Conservation (phyloP, 2,329 filamentous ascomycete species). For the Ophiostoma novo-ulmi region DNA sequence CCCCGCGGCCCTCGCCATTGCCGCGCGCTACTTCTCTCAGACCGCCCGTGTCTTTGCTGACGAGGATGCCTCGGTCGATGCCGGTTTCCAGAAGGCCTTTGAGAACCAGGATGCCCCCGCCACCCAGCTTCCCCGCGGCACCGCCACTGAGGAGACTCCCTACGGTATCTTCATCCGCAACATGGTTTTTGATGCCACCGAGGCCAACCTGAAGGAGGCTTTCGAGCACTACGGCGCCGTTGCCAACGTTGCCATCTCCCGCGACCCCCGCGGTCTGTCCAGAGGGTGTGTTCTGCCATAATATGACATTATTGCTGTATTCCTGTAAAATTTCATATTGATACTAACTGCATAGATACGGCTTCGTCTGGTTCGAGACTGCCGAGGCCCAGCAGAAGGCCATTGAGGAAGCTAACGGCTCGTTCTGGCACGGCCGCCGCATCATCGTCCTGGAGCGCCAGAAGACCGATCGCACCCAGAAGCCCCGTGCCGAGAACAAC, state of each 20-base stretch:
- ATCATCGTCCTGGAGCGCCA: constrained; percentile 31
- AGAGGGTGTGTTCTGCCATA: constrained; percentile 32
- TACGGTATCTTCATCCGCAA: constrained; percentile 35
- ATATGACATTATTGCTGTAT: neutral
- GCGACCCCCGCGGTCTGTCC: constrained; percentile 36
- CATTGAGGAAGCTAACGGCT: constrained; percentile 32
- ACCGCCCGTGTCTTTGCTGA: constrained; percentile 27
- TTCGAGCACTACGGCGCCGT: constrained; percentile 35
- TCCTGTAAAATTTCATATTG: too few species aligned
- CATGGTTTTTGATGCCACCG: constrained; percentile 36
- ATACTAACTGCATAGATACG: constrained; percentile 30
- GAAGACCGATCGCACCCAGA: neutral
- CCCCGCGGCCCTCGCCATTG: constrained; percentile 20
- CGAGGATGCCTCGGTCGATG: constrained; percentile 18
- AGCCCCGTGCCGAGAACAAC: neutral
- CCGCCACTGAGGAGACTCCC: constrained; percentile 24
- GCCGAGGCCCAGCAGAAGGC: constrained; percentile 30
- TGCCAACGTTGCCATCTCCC: constrained; percentile 29
- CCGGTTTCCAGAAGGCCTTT: neutral
- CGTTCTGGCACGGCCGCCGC: constrained; percentile 39
- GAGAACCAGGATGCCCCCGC: neutral
- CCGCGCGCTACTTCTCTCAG: constrained; percentile 35
- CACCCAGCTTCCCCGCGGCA: neutral
- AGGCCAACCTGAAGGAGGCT: constrained; percentile 34
- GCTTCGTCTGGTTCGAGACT: constrained; percentile 33